Evolutionary conservation across 306 rosid genomes (phyloP).

Genomic region (Corylus heterophylla): DNA sequence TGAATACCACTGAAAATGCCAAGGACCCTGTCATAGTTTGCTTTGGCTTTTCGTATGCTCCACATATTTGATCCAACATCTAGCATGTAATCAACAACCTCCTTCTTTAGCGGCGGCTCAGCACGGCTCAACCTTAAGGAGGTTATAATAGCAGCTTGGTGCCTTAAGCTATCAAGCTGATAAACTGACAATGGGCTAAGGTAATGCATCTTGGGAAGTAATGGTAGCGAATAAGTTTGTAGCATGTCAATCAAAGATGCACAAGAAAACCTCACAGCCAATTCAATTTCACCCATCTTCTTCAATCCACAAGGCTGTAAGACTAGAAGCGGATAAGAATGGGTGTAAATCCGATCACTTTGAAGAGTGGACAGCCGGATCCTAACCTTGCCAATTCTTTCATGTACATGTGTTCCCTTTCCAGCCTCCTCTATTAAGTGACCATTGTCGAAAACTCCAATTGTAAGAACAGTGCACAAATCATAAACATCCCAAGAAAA

Average conservation of each 20-base stretch:
- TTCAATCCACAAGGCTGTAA: not conserved
- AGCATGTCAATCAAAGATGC: not conserved
- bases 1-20: not conserved
- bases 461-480: conserved; percentile 2
- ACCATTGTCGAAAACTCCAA: conserved; percentile 17
- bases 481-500: conserved; percentile 23
- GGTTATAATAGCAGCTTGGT: not conserved
- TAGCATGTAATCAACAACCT: conserved; percentile 6
- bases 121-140: not conserved
- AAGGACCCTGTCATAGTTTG: not conserved
- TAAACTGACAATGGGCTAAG: not conserved
- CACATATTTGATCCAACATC: conserved; percentile 2
- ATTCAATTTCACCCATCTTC: conserved; percentile 8
- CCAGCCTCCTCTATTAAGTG: not conserved
- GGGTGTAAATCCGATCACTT: not conserved
- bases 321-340: not conserved
- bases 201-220: not conserved
- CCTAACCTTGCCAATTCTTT: not conserved
- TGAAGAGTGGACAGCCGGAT: not conserved
- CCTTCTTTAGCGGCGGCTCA: not conserved
- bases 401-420: not conserved
- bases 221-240: not conserved
- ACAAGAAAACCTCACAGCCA: not conserved
- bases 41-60: not conserved
- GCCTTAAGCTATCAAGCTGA: not conserved